Evolutionary conservation across 345 rosid genomes (phyloP).

Genomic region (Crucihimalaya himalaica): DNA sequence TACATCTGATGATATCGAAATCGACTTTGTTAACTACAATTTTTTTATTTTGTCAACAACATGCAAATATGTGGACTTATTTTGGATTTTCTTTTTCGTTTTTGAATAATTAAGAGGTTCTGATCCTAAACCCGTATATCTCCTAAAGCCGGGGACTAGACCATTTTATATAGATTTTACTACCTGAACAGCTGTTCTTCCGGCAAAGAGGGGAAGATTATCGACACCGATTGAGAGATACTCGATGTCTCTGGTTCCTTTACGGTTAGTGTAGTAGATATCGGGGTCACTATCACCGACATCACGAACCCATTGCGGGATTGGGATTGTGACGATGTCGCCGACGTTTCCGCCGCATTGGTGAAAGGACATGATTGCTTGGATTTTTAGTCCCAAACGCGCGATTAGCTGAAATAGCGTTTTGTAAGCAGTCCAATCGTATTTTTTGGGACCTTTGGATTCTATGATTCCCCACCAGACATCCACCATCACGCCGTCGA

Average conservation of each 20-base stretch:
- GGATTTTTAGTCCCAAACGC: constrained; percentile 56
- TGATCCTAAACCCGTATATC: too few species aligned
- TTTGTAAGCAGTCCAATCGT: constrained; percentile 81
- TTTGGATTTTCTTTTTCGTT: too few species aligned
- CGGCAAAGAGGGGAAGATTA: constrained; percentile 54
- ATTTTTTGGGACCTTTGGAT: constrained; percentile 57
- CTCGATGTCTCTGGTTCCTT: constrained; percentile 62
- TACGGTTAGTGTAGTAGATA: constrained; percentile 63
- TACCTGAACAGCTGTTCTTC: constrained; percentile 75
- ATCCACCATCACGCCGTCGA: constrained; percentile 85
- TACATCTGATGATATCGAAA: constrained; percentile 48
- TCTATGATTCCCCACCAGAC: constrained; percentile 90
- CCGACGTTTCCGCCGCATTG: constrained; percentile 91
- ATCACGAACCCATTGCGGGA: constrained; percentile 71
- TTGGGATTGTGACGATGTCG: constrained; percentile 68
- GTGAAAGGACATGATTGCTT: constrained; percentile 87
- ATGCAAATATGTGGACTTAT: too few species aligned
- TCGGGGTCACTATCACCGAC: constrained; percentile 61
- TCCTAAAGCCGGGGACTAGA: too few species aligned
- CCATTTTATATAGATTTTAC: too few species aligned
- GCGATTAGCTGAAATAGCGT: constrained; percentile 57
- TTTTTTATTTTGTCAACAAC: background rate
- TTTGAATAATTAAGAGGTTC: too few species aligned
- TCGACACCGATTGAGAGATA: constrained; percentile 71
- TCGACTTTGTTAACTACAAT: background rate